Percentiles rank a stretch among this genome's conserved stretches.
Evolutionary conservation across 768 basidiomycete species (phyloP).

Genomic region (Xerocomus spinulosus): DNA sequence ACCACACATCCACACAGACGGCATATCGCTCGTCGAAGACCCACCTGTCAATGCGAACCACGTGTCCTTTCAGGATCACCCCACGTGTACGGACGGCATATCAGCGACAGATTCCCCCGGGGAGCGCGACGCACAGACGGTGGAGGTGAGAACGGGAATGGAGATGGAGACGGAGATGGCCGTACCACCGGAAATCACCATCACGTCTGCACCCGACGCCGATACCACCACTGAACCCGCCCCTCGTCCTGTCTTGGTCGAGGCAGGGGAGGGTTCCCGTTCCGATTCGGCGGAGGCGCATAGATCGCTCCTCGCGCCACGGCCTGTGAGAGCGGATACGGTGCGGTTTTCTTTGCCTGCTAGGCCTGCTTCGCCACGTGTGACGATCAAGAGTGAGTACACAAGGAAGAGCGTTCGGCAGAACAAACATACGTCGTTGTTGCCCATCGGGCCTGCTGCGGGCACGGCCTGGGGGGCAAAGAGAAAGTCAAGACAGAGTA

Average conservation of each 20-base stretch:
- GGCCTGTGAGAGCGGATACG: constrained; percentile 4
- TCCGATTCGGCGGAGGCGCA: background rate
- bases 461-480: constrained; percentile 11
- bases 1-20: background rate
- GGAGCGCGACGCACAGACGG: background rate
- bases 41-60: background rate
- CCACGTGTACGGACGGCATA: background rate
- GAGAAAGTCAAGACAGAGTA: constrained; percentile 13
- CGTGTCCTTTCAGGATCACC: constrained; percentile 9
- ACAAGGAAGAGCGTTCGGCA: background rate
- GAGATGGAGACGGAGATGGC: background rate
- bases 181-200: background rate
- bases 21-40: background rate
- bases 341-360: constrained; percentile 19
- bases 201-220: background rate
- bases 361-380: background rate
- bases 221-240: background rate
- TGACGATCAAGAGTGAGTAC: background rate
- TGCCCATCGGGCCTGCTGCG: background rate
- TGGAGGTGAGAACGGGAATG: too few relatives aligned
- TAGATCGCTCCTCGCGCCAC: constrained; percentile 13
- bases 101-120: background rate
- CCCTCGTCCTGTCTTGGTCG: background rate
- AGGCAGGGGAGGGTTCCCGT: too few relatives aligned
- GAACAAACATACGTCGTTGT: constrained; percentile 2